phyloP scores from a whole-genome alignment of 164 flowering plant genomes.

The Houttuynia cordata region DNA sequence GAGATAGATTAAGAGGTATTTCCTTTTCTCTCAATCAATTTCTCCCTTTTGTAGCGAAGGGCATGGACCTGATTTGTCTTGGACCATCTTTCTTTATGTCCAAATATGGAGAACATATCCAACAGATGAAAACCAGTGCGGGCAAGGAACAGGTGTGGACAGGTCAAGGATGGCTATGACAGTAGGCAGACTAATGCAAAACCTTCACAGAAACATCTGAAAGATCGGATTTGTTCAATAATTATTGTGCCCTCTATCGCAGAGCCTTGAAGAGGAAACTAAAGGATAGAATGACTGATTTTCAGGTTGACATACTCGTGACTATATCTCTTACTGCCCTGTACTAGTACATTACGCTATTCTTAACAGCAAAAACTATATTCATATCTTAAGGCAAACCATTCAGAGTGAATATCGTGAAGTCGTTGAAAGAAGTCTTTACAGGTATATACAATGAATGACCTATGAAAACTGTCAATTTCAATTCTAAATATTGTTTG shows the following conservation, averaged over 20 bases:
- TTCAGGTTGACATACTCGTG: conserved; percentile 45
- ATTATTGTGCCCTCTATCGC: conserved; percentile 1
- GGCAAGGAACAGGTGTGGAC: conserved; percentile 66
- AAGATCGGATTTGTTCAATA: too few relatives aligned
- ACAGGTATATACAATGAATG: conserved; percentile 35
- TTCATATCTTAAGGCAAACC: conserved; percentile 57
- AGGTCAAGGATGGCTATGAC: conserved; percentile 60
- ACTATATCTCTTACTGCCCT: neutral
- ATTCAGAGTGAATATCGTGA: conserved; percentile 79
- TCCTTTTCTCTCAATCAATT: neutral
- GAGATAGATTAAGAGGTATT: conserved; percentile 62
- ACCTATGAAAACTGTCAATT: too few relatives aligned
- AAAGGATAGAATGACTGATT: conserved; percentile 55
- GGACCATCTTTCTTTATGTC: neutral
- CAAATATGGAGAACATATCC: conserved; percentile 46
- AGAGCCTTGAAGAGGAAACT: conserved; percentile 65
- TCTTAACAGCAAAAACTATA: conserved; percentile 9
- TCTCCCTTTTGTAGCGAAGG: neutral
- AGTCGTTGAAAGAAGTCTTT: conserved; percentile 66
- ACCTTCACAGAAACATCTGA: neutral
- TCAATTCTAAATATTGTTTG: too few relatives aligned
- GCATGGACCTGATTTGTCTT: neutral
- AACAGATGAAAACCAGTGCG: conserved; percentile 75
- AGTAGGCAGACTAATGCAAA: conserved; percentile 24
- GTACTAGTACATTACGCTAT: neutral